Percentiles rank a stretch among this genome's conserved stretches.
These are phyloP conservation scores for Chlorella sorokiniana DNA, from an alignment of 139 green algal species.

Conservation along the genomic window DNA sequence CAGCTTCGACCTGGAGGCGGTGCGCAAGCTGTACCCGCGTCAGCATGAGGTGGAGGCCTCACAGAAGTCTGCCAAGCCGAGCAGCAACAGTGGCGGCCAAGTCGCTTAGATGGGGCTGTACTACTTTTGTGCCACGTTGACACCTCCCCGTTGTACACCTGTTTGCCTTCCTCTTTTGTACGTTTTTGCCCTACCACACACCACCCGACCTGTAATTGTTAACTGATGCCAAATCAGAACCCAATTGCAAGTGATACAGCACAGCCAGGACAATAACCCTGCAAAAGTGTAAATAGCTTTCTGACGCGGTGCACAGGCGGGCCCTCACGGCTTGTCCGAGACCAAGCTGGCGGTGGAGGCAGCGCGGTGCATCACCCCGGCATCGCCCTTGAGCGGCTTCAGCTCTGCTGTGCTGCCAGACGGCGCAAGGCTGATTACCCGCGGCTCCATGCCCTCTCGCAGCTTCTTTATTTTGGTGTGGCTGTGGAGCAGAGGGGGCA, in stretches of 20 bases:
- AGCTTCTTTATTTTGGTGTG: not conserved
- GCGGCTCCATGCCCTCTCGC: not conserved
- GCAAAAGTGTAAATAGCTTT: not conserved
- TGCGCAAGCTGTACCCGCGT: not conserved
- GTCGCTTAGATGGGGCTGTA: too few relatives aligned
- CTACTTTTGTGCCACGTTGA: not conserved
- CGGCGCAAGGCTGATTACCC: conserved; percentile 9
- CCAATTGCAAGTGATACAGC: too few relatives aligned
- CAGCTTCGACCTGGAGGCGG: not conserved
- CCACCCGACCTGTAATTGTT: too few relatives aligned
- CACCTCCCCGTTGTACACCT: not conserved
- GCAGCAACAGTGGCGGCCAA: too few relatives aligned
- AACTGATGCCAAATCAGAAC: too few relatives aligned
- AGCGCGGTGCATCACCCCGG: not conserved
- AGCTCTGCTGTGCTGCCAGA: conserved; percentile 7
- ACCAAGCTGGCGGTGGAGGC: not conserved
- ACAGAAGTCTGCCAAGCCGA: too few relatives aligned
- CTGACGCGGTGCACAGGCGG: not conserved
- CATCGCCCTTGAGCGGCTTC: not conserved
- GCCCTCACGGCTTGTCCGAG: not conserved
- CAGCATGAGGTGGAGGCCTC: too few relatives aligned
- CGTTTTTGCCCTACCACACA: not conserved
- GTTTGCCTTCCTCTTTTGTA: not conserved
- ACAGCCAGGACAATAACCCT: not conserved
- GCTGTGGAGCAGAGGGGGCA: not conserved